Conservation (phyloP, 2,329 filamentous ascomycete species). For the Hysterium pulicare region DNA sequence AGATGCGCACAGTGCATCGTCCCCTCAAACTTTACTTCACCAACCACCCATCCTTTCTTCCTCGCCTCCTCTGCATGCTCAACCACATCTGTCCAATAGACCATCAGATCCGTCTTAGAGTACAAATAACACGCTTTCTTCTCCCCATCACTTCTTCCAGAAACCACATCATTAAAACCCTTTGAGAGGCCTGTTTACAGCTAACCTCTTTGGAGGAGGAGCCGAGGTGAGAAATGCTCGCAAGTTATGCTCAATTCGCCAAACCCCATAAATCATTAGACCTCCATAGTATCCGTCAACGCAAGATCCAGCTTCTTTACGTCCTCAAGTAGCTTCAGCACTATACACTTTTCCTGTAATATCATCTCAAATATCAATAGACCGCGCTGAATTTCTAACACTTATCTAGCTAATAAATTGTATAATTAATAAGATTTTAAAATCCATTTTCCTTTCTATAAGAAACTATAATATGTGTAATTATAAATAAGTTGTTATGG, state of each 20-base stretch:
- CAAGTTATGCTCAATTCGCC: neutral
- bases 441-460: too few species aligned
- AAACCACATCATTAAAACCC: neutral
- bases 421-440: too few species aligned
- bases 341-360: too few species aligned
- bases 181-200: neutral
- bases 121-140: constrained; percentile 47
- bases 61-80: constrained; percentile 45
- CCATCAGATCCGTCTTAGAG: constrained; percentile 53
- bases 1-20: constrained; percentile 58
- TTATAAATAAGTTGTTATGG: too few species aligned
- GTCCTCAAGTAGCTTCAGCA: too few species aligned
- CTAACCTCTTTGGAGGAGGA: neutral
- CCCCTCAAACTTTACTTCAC: constrained; percentile 50
- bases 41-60: constrained; percentile 44
- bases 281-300: neutral
- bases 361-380: too few species aligned
- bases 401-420: too few species aligned
- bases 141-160: constrained; percentile 29
- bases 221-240: neutral
- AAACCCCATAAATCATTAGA: neutral
- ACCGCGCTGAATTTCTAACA: too few species aligned
- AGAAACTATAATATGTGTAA: too few species aligned
- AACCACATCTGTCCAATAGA: constrained; percentile 51
- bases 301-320: neutral